Percentiles rank a stretch among this genome's conserved stretches.
Conservation (phyloP, 331 rosid genomes). For the Rhamnella rubrinervis region DNA sequence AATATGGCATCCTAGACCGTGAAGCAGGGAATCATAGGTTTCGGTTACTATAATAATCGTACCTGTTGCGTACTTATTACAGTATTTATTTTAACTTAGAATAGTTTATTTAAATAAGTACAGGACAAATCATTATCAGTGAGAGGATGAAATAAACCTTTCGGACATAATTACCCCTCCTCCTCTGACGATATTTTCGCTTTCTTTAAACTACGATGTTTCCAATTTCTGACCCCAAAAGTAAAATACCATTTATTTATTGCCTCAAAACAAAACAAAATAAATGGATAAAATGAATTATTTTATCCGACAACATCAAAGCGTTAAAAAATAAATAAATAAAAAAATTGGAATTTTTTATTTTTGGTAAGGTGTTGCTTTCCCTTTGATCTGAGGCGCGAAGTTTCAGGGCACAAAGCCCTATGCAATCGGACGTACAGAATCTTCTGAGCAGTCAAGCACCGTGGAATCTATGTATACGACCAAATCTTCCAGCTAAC, state of each 20-base stretch:
- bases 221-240: no score
- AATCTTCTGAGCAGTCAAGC: constrained; percentile 19
- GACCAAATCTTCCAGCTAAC: constrained; percentile 29
- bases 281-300: no score
- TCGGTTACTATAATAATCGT: constrained; percentile 9
- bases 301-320: no score
- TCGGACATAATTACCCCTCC: constrained; percentile 13
- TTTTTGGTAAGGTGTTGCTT: not conserved
- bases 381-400: constrained; percentile 9
- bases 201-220: no score
- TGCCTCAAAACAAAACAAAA: no score
- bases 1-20: not conserved
- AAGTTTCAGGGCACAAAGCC: constrained; percentile 4
- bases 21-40: not conserved
- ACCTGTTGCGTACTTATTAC: not conserved
- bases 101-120: constrained; percentile 4
- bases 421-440: constrained; percentile 3
- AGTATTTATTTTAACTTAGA: not conserved
- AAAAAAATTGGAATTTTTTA: not conserved
- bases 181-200: not conserved
- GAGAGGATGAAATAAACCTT: not conserved
- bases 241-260: no score
- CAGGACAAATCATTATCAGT: not conserved
- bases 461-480: constrained; percentile 20
- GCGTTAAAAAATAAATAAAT: not conserved